Conservation (phyloP, 805 yeast species). For the Scheffersomyces amazonensis region DNA sequence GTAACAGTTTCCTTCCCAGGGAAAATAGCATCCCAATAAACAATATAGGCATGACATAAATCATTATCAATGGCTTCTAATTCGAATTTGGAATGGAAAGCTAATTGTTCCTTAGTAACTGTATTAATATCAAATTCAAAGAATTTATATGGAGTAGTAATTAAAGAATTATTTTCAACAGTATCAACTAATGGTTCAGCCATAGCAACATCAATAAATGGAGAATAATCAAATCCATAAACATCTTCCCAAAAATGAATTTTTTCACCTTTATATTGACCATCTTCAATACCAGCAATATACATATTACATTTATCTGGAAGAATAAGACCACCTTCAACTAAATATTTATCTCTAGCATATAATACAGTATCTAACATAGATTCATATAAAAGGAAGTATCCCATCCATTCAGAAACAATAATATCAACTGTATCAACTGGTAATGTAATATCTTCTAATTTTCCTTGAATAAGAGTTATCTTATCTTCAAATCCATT, state of each 20-base stretch:
- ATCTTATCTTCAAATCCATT: conserved; percentile 86
- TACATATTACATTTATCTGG: conserved; percentile 92
- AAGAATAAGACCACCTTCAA: conserved; percentile 82
- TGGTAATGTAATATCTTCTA: conserved; percentile 89
- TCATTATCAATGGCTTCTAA: conserved; percentile 77
- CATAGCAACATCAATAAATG: conserved; percentile 83
- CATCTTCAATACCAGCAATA: conserved; percentile 91
- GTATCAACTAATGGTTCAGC: conserved; percentile 94
- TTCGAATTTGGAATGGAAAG: conserved; percentile 68
- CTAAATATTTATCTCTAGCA: conserved; percentile 89
- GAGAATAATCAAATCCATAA: conserved; percentile 94
- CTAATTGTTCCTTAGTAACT: conserved; percentile 75
- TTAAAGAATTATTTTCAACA: conserved; percentile 70
- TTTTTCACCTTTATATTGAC: conserved; percentile 86
- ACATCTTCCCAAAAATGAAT: conserved; percentile 95
- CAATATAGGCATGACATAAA: conserved; percentile 80
- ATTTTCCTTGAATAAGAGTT: conserved; percentile 85
- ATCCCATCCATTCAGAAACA: conserved; percentile 99
- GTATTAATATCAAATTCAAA: conserved; percentile 88
- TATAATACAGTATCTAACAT: conserved; percentile 95
- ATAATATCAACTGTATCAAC: conserved; percentile 89
- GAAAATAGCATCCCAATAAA: conserved; percentile 95
- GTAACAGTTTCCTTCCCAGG: conserved; percentile 64
- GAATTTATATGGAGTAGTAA: conserved; percentile 71
- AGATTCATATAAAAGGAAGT: conserved; percentile 90